phyloP scores from a whole-genome alignment of 208 protist genomes.

The Acanthamoeba triangularis region DNA sequence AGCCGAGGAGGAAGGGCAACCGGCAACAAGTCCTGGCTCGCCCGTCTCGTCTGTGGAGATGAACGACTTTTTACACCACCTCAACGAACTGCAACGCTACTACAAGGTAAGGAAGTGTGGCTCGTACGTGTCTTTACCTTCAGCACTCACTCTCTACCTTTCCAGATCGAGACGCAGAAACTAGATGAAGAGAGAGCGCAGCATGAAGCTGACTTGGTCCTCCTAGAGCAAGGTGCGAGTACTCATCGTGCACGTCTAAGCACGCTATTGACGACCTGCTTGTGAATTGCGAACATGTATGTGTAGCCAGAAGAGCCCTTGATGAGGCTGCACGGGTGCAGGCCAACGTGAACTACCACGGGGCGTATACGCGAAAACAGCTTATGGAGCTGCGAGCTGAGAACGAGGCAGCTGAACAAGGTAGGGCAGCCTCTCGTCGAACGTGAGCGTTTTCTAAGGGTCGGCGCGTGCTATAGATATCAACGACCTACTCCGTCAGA shows the following conservation, averaged over 20 bases:
- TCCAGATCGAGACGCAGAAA: not conserved
- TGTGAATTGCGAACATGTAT: not conserved
- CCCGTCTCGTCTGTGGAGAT: not conserved
- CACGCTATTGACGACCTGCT: not conserved
- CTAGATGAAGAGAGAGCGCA: not conserved
- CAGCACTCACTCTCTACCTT: not conserved
- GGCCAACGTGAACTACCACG: not conserved
- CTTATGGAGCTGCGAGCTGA: not conserved
- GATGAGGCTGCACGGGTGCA: not conserved
- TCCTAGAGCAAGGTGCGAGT: not conserved
- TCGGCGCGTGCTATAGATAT: not conserved
- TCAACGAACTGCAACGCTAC: not conserved
- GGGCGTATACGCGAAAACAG: not conserved
- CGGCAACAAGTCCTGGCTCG: not conserved
- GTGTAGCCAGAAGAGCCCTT: not conserved
- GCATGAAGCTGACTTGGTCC: not conserved
- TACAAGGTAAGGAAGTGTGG: not conserved
- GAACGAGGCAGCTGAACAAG: not conserved
- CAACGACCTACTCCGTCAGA: not conserved
- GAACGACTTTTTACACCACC: slow-evolving; percentile 39
- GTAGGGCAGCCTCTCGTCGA: not conserved
- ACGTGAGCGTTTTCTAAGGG: not conserved
- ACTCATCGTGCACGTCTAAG: not conserved
- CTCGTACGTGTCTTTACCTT: no score
- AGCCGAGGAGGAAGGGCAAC: not conserved